Conservation (phyloP, 768 basidiomycete species). For the Suillus lakei region DNA sequence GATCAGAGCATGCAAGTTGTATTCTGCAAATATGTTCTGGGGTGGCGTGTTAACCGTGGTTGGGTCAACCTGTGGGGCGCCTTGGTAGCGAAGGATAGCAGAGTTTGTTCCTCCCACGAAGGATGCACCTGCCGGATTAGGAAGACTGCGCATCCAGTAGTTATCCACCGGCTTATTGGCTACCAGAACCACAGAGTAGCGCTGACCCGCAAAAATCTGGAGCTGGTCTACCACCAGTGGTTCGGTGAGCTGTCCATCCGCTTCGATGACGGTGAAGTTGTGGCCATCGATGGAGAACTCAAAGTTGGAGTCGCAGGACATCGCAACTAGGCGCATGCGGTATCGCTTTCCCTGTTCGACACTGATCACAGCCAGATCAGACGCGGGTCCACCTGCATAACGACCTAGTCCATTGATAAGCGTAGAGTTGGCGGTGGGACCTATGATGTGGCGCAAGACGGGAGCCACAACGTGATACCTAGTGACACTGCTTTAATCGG, state of each 20-base stretch:
- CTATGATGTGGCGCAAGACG: slow-evolving; percentile 25
- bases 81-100: slow-evolving; percentile 56
- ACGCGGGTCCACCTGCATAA: slow-evolving; percentile 35
- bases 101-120: slow-evolving; percentile 52
- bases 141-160: slow-evolving; percentile 54
- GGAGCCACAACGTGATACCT: slow-evolving; percentile 24
- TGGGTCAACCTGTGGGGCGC: slow-evolving; percentile 45
- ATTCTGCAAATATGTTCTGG: slow-evolving; percentile 36
- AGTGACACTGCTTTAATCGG: not conserved
- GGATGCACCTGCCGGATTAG: slow-evolving; percentile 25
- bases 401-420: slow-evolving; percentile 48
- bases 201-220: slow-evolving; percentile 41
- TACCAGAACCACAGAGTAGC: slow-evolving; percentile 35
- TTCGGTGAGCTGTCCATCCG: slow-evolving; percentile 43
- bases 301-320: slow-evolving; percentile 49
- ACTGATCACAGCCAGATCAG: slow-evolving; percentile 40
- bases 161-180: slow-evolving; percentile 39
- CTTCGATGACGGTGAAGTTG: slow-evolving; percentile 50
- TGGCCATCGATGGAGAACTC: slow-evolving; percentile 52
- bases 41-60: slow-evolving; percentile 34
- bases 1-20: slow-evolving; percentile 28
- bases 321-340: slow-evolving; percentile 40
- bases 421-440: slow-evolving; percentile 30
- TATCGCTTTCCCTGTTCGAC: slow-evolving; percentile 38
- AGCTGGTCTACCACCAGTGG: slow-evolving; percentile 47